phyloP scores from a whole-genome alignment of 164 flowering plant species.

The Annona cherimola region DNA sequence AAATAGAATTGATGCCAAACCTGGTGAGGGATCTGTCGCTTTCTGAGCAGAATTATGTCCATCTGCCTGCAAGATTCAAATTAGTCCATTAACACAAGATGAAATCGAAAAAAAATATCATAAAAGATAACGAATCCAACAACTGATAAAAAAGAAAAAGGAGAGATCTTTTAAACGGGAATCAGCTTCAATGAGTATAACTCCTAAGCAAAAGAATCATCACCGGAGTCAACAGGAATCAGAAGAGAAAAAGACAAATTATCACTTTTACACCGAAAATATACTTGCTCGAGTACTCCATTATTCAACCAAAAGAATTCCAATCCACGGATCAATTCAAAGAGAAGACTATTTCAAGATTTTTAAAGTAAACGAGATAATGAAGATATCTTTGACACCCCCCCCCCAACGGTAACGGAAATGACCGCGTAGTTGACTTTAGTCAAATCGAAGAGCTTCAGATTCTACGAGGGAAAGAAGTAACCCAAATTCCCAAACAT shows the following conservation, averaged over 20 bases:
- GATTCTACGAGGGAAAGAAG: background rate
- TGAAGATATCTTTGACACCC: background rate
- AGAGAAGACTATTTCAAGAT: background rate
- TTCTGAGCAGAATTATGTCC: conserved; percentile 33
- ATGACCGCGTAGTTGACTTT: background rate
- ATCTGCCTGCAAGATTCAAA: conserved; percentile 42
- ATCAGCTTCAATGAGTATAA: background rate
- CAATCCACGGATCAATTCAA: background rate
- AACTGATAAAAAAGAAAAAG: background rate
- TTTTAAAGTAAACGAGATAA: background rate
- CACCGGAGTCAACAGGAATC: background rate
- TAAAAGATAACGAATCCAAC: background rate
- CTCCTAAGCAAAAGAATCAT: background rate
- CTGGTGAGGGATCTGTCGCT: conserved; percentile 52
- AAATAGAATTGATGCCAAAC: conserved; percentile 26
- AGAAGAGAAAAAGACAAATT: background rate
- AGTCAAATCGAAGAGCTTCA: background rate
- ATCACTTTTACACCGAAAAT: background rate
- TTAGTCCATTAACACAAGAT: background rate
- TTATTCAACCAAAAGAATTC: background rate
- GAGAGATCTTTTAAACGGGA: background rate
- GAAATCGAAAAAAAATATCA: background rate
- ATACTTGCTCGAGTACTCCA: background rate
- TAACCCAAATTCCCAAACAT: background rate
- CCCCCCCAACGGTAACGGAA: background rate